Base-by-base conservation (phyloP, 2,329 filamentous ascomycete genomes). In the Parascedosporium putredinis region DNA sequence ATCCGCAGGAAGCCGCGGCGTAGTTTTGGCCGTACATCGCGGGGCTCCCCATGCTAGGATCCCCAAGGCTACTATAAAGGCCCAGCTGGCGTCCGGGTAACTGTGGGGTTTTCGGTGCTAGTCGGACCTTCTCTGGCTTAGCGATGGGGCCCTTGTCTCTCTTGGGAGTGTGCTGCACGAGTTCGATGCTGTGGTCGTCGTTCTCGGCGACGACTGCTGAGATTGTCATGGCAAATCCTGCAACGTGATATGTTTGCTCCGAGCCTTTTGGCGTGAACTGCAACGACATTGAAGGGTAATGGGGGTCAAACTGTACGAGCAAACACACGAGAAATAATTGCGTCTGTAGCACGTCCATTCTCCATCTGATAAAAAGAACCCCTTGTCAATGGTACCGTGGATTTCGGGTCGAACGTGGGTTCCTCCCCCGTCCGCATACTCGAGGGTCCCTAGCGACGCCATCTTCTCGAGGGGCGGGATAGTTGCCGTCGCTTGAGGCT, bases 321-420 rank as follows among this genome's bases (percentile, higher is more conserved):
- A 91, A 47, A 83, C 79, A 49, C 93, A 88, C 0, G 86, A 84
- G 62, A 95, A 93, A 66, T 95, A 95, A 63, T 95, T 95, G 40
- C 90, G 78, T 29, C 89, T 77, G 62, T 95, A 95, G 67, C 89
- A 95, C 0, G 89, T 95, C 88, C 88, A 95, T 58, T 90, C 87
- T 16, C 78, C 75, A 50, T 94, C 89, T 3, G 76, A 77, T 31
- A 82, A 71, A 62, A 95, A 95, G 67, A 95, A 94, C 0, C 89
- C 89, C 59, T 95, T 94, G 63, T 94, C 87, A 52, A 95, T 88
- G 58, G 81, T 84, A 31, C 86, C 87, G 25, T 83, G 75, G 55
- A 95, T 86, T 12, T 86, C 83, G 18, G 86, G 75, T 55, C 81
- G 83, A 55, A 93, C 74, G 1, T 72, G 69, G 2, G 70, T 68